phyloP scores from a whole-genome alignment of 78 protist species.

The Dictyostelium citrinum region DNA sequence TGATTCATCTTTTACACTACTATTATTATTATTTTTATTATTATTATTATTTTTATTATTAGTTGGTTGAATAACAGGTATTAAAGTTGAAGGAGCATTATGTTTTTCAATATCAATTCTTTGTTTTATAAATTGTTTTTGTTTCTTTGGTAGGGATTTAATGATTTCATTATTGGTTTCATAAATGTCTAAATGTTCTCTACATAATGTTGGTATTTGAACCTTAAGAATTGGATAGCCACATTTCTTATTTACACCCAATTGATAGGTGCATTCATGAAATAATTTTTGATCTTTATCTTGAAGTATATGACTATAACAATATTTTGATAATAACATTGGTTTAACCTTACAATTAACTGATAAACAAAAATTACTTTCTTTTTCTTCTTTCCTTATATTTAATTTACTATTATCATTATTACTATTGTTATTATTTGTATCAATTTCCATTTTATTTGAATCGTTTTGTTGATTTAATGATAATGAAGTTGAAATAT shows the following conservation, averaged over 20 bases:
- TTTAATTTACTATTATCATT: background rate
- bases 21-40: background rate
- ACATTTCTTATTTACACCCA: background rate
- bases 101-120: slow-evolving; percentile 2
- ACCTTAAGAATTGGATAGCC: slow-evolving; percentile 52
- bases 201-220: slow-evolving; percentile 50
- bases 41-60: background rate
- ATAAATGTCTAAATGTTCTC: slow-evolving; percentile 53
- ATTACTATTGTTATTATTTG: background rate
- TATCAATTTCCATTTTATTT: background rate
- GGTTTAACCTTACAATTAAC: background rate
- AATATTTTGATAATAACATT: slow-evolving; percentile 33
- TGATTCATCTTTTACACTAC: background rate
- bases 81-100: background rate
- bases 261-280: slow-evolving; percentile 34
- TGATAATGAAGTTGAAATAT: background rate
- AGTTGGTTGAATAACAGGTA: background rate
- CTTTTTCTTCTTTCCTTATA: background rate
- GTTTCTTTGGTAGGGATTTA: slow-evolving; percentile 21
- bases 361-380: background rate
- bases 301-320: slow-evolving; percentile 46
- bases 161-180: background rate
- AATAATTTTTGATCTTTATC: slow-evolving; percentile 54
- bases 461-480: background rate
- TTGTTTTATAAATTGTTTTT: slow-evolving; percentile 27